These are phyloP conservation scores for Quercus alba DNA, from an alignment of 306 rosid genomes.

Conservation along the genomic window DNA sequence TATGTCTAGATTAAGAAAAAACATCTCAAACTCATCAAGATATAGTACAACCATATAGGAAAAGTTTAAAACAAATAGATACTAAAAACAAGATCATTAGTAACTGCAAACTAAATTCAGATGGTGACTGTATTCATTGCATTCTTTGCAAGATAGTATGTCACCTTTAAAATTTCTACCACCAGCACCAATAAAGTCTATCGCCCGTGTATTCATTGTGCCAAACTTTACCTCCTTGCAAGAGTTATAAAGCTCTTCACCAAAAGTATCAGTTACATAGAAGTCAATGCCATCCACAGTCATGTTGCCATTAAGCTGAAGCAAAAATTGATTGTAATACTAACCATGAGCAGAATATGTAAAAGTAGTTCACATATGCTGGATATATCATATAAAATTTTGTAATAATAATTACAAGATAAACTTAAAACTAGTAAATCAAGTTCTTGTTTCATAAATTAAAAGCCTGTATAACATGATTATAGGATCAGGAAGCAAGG, in stretches of 20 bases:
- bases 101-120: constrained; percentile 13
- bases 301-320: constrained; percentile 62
- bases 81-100: not conserved
- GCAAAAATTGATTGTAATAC: constrained; percentile 14
- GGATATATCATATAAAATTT: constrained; percentile 17
- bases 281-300: constrained; percentile 90
- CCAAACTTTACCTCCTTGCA: constrained; percentile 98
- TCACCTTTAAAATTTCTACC: constrained; percentile 73
- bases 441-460: not conserved
- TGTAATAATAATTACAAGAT: not conserved
- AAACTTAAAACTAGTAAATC: not conserved
- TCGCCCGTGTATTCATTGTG: constrained; percentile 94
- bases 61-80: not conserved
- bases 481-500: not conserved
- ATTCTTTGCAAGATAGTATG: constrained; percentile 8
- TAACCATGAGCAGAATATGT: constrained; percentile 11
- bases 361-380: not conserved
- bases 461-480: not conserved
- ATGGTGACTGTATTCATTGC: constrained; percentile 6
- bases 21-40: not conserved
- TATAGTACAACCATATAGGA: not conserved
- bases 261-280: constrained; percentile 55
- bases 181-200: constrained; percentile 93
- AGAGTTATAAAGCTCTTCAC: constrained; percentile 65
- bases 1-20: not conserved